A percentile compares a stretch with the other conserved stretches of the same genome.
Evolutionary conservation across 176 grass and related monocot genomes (phyloP).

Genomic region (Tillandsia leiboldiana): DNA sequence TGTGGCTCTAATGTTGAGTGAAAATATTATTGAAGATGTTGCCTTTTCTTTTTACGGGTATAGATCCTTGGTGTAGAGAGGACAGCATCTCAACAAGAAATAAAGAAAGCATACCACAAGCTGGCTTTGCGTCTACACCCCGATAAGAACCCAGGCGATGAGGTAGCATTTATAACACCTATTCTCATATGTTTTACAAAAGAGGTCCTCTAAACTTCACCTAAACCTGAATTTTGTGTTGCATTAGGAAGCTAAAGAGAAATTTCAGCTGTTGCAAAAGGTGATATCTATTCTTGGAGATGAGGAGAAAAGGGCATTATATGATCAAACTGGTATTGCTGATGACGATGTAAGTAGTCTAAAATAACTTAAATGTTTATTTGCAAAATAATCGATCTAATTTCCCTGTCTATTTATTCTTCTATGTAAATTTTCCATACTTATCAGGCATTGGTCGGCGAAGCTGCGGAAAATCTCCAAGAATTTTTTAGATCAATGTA

Average conservation of each 20-base stretch:
- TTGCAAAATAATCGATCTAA: background rate
- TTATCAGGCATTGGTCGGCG: conserved; percentile 60
- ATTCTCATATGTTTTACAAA: conserved; percentile 19
- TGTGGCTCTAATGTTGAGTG: background rate
- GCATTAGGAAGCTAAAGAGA: conserved; percentile 79
- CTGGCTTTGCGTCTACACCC: conserved; percentile 85
- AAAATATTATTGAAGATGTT: too few relatives aligned
- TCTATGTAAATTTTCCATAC: conserved; percentile 11
- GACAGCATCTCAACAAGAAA: conserved; percentile 72
- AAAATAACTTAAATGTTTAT: conserved; percentile 6
- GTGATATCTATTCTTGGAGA: conserved; percentile 96
- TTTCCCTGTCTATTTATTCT: background rate
- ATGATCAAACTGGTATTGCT: conserved; percentile 84
- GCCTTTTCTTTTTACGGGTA: background rate
- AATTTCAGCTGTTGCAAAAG: conserved; percentile 91
- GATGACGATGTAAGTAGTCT: conserved; percentile 71
- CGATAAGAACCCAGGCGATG: conserved; percentile 94
- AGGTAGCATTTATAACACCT: conserved; percentile 35
- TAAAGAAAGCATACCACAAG: conserved; percentile 90
- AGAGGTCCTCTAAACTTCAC: conserved; percentile 6
- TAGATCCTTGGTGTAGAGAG: conserved; percentile 91
- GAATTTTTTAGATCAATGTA: conserved; percentile 85
- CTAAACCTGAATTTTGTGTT: conserved; percentile 19
- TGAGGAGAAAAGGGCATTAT: conserved; percentile 65
- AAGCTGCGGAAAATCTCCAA: conserved; percentile 65